These are phyloP conservation scores for Apiospora sp. DNA, from an alignment of 2,329 filamentous ascomycete species.

Conservation along the genomic window DNA sequence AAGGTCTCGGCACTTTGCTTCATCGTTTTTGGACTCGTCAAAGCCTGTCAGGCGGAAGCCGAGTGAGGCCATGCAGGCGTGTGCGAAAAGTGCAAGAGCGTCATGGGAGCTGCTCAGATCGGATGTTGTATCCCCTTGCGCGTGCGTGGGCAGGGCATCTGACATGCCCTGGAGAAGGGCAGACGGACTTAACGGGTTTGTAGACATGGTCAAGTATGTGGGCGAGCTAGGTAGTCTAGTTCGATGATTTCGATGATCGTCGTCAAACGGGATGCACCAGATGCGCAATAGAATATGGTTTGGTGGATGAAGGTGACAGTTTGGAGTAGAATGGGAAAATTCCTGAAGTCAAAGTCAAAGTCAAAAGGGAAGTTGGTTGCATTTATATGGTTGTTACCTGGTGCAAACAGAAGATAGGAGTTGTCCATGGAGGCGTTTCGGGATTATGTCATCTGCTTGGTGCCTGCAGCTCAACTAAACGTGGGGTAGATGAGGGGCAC, in stretches of 20 bases:
- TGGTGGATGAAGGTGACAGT: background rate
- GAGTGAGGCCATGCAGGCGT: constrained; percentile 82
- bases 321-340: background rate
- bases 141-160: constrained; percentile 64
- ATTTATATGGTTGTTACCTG: background rate
- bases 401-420: background rate
- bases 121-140: constrained; percentile 60
- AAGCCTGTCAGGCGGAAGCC: constrained; percentile 85
- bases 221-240: background rate
- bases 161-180: constrained; percentile 65
- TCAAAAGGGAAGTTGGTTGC: background rate
- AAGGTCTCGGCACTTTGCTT: constrained; percentile 63
- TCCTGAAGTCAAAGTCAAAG: background rate
- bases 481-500: constrained; percentile 1
- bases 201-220: constrained; percentile 31
- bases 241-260: background rate
- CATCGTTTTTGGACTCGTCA: constrained; percentile 79
- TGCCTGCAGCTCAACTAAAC: background rate
- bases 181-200: constrained; percentile 51
- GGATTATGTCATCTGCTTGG: background rate
- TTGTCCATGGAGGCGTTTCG: background rate
- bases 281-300: background rate
- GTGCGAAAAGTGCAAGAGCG: constrained; percentile 82
- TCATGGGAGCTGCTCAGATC: constrained; percentile 78
- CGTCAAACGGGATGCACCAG: background rate